Base-by-base conservation (phyloP, 1,284 basidiomycete species). In the Coniophora puteana region DNA sequence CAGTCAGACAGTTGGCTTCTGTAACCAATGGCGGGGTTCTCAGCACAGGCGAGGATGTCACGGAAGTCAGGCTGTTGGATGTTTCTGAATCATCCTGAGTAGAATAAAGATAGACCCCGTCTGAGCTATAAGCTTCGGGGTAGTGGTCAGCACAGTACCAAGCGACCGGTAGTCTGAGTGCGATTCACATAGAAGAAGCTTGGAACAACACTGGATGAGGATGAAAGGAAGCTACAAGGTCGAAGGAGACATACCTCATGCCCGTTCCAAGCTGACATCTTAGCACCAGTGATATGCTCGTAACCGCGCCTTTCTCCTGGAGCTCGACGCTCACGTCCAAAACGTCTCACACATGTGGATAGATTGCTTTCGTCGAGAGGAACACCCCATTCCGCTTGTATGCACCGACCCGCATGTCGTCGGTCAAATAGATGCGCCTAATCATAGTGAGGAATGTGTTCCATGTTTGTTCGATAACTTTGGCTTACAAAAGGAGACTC, bases 341-440 rank as follows among this genome's bases (percentile, higher is more conserved):
- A 91, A 23, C 85, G 77, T 39, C 93, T 76, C 6, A 96, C 90
- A 55, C 93, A 95, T 28, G 85, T 84, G 3, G 86, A 85, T 27
- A 76, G 60, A 53, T 72, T 69, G 35, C 71, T 65, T 18, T 65
- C 56, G 35, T 66, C 53, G 17, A 71, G 66, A 4, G 74, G 64
- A 46, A 77, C 65, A 4, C 89, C 90, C 88, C 90, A 93, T 51
- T 90, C 81, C 41, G 73, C 73, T 43, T 71, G 64, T 21, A 88
- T 62, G 38, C 78, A 71, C 6, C 82, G 74, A 7, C 82, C 79
- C 13, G 78, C 65, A 61, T 92, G 86, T 41, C 93, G 76, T 39
- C 93, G 75, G 61, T 97, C 93, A 54, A 91, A 94, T 1, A 97
- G 74, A 61, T 87, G 93, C 1, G 88, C 93, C 80, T 92, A 30